These are phyloP conservation scores for Cyanodermella asteris DNA, from an alignment of 2,329 filamentous ascomycete species.

Conservation along the genomic window DNA sequence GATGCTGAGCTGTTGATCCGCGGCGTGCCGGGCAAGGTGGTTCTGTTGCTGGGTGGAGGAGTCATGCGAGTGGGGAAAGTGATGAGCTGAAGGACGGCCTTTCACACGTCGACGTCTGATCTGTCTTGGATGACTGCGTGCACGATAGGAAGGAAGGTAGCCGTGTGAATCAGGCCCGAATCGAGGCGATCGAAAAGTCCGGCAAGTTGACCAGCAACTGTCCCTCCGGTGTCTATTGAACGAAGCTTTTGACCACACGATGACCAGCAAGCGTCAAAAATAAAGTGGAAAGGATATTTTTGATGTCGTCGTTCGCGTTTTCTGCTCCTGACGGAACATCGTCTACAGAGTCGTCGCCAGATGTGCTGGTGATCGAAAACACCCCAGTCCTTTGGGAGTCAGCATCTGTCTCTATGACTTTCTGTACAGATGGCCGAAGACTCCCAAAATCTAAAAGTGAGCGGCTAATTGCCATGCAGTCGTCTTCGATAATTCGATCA, in stretches of 20 bases:
- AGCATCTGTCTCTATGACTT: no score
- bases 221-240: neutral
- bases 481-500: no score
- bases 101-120: conserved; percentile 4
- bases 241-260: conserved; percentile 2
- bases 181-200: conserved; percentile 1
- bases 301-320: no score
- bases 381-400: no score
- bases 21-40: conserved; percentile 4
- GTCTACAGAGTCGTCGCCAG: no score
- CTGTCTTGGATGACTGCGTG: conserved; percentile 4
- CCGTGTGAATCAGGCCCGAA: conserved; percentile 1
- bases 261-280: conserved; percentile 1
- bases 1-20: conserved; percentile 4
- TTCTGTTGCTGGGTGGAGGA: conserved; percentile 2
- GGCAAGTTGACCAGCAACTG: conserved; percentile 2
- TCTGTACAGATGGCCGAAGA: no score
- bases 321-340: no score
- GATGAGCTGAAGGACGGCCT: conserved; percentile 5
- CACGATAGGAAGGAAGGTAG: conserved; percentile 1
- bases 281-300: conserved; percentile 1
- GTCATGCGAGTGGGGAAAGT: conserved; percentile 3
- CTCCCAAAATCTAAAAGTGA: no score
- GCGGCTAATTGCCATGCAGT: no score
- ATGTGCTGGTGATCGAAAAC: no score